These are phyloP conservation scores for Saprolegnia parasitica DNA, from an alignment of 352 stramenopile species.

Conservation along the genomic window DNA sequence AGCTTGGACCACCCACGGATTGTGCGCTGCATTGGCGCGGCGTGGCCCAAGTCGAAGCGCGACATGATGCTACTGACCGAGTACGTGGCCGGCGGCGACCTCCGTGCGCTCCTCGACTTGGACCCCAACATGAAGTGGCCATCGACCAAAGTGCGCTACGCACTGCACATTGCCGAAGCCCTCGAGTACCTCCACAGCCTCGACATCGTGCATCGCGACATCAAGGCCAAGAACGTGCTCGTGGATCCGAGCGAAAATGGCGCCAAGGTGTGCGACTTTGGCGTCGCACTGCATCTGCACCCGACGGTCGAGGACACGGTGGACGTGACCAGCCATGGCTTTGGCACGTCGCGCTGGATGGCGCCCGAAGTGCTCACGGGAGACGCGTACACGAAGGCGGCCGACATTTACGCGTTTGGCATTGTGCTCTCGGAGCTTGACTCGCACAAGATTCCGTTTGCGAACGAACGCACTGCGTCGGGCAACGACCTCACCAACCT, in stretches of 20 bases:
- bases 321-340: neutral
- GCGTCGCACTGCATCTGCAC: slow-evolving; percentile 30
- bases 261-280: slow-evolving; percentile 60
- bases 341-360: slow-evolving; percentile 24
- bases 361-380: slow-evolving; percentile 39
- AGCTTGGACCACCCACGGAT: slow-evolving; percentile 42
- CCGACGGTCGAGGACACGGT: neutral
- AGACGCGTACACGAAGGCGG: slow-evolving; percentile 17
- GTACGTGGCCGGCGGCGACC: slow-evolving; percentile 22
- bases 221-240: slow-evolving; percentile 63
- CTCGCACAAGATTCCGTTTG: slow-evolving; percentile 49
- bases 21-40: slow-evolving; percentile 30
- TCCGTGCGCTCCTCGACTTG: slow-evolving; percentile 32
- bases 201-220: slow-evolving; percentile 44
- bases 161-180: slow-evolving; percentile 41
- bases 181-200: slow-evolving; percentile 55
- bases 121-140: slow-evolving; percentile 35
- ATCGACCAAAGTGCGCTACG: slow-evolving; percentile 42
- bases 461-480: slow-evolving; percentile 29
- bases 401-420: slow-evolving; percentile 12
- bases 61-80: slow-evolving; percentile 24
- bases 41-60: slow-evolving; percentile 25
- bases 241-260: slow-evolving; percentile 31
- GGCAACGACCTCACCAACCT: slow-evolving; percentile 25
- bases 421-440: slow-evolving; percentile 44